Evolutionary conservation across 257 asterid genomes (phyloP), one percentile per base, ranked within the genome.

Genomic region (Penstemon newberryi): DNA sequence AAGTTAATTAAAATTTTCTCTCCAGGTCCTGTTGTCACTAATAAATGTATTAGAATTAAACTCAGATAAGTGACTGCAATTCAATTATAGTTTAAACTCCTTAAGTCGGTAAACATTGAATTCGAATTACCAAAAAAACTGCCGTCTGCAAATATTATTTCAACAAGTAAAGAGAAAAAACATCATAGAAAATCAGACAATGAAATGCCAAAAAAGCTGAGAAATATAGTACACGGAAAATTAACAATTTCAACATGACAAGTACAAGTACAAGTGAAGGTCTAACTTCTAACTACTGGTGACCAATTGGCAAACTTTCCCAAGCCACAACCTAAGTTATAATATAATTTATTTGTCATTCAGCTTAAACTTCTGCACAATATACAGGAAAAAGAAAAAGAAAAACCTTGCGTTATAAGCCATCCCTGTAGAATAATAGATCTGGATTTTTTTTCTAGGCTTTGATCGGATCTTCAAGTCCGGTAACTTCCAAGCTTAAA

Each of bases 351-450:
- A 67, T 55, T 49, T 41, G 63, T 56, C 67, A 33, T 53, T 63
- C 39, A 53, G 63, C 43, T 63, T 47, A 74, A 56, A 50, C 67
- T 5, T 68, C 68, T 58, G 63, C 49, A 56, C 38, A 70, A 70
- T 36, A 67, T 64, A 71, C 78, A 67, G 57, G 65, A 72, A 57
- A 54, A 71, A 66, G 25, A 9, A 60, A 54, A 62, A 25, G 33
- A 25, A 25, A 25, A 25, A 25, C 56, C 68, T 40, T 55, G 64
- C 49, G 36, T 41, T 50, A 61, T 9, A 72, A 71, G 77, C 77
- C 71, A 76, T 36, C 51, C 84, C 84, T 75, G 86, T 78, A 55
- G 63, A 70, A 70, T 76, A 76, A 60, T 66, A 75, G 63, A 70
- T 78, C 83, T 82, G 78, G 80, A 66, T 66, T 71, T 56, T 42